Conservation (phyloP, 805 yeast genomes). For the Lipomyces orientalis region DNA sequence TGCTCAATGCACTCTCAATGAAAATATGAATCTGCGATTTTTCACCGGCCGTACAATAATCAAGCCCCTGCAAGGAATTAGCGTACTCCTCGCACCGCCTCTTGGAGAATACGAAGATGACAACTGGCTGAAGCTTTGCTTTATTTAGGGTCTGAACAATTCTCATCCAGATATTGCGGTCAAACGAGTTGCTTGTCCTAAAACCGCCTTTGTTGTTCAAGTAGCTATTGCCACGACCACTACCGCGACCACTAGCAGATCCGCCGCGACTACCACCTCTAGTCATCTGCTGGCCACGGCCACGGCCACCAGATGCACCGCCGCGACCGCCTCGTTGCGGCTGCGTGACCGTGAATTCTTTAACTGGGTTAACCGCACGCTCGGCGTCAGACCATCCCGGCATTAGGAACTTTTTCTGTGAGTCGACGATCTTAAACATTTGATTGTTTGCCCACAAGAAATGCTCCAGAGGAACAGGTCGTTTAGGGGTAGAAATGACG, state of each 20-base stretch:
- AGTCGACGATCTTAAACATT: constrained; percentile 73
- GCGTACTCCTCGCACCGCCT: constrained; percentile 95
- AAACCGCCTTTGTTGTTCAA: constrained; percentile 47
- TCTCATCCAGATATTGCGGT: constrained; percentile 76
- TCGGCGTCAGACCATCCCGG: constrained; percentile 48
- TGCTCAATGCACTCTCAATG: constrained; percentile 82
- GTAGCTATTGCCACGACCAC: constrained; percentile 41
- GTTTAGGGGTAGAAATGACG: constrained; percentile 92
- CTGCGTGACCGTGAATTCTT: constrained; percentile 18
- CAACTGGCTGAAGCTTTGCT: constrained; percentile 83
- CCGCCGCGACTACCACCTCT: constrained; percentile 44
- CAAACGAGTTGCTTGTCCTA: constrained; percentile 66
- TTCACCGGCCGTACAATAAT: constrained; percentile 83
- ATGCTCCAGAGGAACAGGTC: constrained; percentile 95
- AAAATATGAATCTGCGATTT: constrained; percentile 92
- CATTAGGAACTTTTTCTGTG: constrained; percentile 71
- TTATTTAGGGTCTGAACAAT: constrained; percentile 72
- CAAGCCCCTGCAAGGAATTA: constrained; percentile 70
- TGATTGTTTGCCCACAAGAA: constrained; percentile 81
- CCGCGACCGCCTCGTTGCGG: constrained; percentile 47
- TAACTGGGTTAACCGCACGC: constrained; percentile 48
- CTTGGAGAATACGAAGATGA: constrained; percentile 90
- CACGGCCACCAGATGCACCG: constrained; percentile 40
- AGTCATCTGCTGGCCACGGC: constrained; percentile 44
- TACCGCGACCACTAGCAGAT: constrained; percentile 51